Evolutionary conservation across 306 rosid genomes (phyloP).

Genomic region (Oemleria cerasiformis): DNA sequence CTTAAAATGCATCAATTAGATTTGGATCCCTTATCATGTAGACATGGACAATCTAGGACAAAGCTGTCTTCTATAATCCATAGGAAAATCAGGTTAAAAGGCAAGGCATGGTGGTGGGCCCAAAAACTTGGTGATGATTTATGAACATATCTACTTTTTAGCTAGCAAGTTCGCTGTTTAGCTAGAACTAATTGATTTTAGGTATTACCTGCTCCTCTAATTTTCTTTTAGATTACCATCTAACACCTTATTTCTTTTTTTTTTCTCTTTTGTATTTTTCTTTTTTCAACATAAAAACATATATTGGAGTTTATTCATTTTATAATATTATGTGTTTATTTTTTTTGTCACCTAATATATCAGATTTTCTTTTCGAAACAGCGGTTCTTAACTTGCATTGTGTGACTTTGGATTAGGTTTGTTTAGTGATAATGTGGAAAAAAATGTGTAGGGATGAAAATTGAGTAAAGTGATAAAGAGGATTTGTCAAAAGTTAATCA

Average conservation of each 20-base stretch:
- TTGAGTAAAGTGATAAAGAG: constrained; percentile 13
- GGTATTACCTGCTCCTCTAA: constrained; percentile 29
- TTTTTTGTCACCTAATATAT: too few relatives aligned
- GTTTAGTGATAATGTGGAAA: neutral
- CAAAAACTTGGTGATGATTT: constrained; percentile 5
- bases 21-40: neutral
- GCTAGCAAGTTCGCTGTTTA: constrained; percentile 7
- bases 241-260: neutral
- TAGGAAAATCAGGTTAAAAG: neutral
- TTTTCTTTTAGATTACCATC: neutral
- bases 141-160: neutral
- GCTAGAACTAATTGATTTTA: constrained; percentile 4
- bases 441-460: constrained; percentile 15
- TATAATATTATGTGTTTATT: too few relatives aligned
- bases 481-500: constrained; percentile 40
- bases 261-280: neutral
- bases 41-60: neutral
- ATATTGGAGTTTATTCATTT: too few relatives aligned
- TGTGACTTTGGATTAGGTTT: constrained; percentile 13
- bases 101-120: neutral
- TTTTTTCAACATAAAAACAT: too few relatives aligned
- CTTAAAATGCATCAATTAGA: neutral
- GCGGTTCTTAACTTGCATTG: neutral
- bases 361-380: neutral
- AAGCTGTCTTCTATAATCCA: neutral